Conservation (phyloP, 2,329 filamentous ascomycete genomes). For the Lachnum nothofagi region DNA sequence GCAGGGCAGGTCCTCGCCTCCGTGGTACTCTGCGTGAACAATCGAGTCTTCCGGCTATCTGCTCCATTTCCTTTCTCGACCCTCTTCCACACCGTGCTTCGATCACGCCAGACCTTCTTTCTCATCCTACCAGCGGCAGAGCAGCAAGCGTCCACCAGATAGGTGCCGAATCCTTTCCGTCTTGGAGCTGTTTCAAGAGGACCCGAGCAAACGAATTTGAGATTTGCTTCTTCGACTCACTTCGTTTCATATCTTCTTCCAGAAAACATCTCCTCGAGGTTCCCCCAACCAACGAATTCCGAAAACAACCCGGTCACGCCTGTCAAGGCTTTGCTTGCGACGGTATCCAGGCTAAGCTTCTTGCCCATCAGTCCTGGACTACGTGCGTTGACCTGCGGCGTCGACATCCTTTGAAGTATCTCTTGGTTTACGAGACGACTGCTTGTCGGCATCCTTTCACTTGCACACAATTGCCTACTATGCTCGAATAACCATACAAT, state of each 20-base stretch:
- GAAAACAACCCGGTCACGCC: neutral
- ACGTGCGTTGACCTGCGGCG: slow-evolving; percentile 4
- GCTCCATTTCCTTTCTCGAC: slow-evolving; percentile 1
- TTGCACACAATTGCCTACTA: slow-evolving; percentile 14
- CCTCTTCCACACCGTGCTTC: slow-evolving; percentile 17
- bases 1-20: slow-evolving; percentile 20
- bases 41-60: slow-evolving; percentile 7
- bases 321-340: neutral
- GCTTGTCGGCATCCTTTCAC: slow-evolving; percentile 26
- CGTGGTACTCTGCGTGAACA: slow-evolving; percentile 2
- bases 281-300: slow-evolving; percentile 12
- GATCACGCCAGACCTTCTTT: slow-evolving; percentile 4
- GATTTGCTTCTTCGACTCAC: slow-evolving; percentile 13
- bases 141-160: slow-evolving; percentile 13
- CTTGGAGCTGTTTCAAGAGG: slow-evolving; percentile 17
- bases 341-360: neutral
- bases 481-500: slow-evolving; percentile 22
- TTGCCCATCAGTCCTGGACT: no score
- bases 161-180: slow-evolving; percentile 11
- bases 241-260: slow-evolving; percentile 17
- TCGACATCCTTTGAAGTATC: slow-evolving; percentile 15
- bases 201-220: slow-evolving; percentile 16
- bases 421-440: no score
- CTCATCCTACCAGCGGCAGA: slow-evolving; percentile 11
- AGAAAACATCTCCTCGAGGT: slow-evolving; percentile 2